Evolutionary conservation across 768 basidiomycete species (phyloP).

Genomic region (Leccinellum luteum): DNA sequence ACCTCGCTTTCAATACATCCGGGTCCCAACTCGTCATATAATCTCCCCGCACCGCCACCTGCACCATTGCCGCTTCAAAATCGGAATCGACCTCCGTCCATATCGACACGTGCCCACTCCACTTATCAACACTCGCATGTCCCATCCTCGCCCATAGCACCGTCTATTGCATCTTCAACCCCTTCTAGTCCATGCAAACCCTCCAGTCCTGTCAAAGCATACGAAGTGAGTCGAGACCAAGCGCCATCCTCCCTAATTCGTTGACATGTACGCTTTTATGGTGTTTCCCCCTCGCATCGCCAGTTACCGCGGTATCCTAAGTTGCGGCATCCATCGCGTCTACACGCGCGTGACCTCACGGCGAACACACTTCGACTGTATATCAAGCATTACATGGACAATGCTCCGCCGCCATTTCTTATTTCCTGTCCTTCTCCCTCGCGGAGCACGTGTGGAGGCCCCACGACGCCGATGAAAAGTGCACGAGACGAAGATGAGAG

Average conservation of each 20-base stretch:
- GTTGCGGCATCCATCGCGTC: slow-evolving; percentile 70
- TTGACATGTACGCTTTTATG: neutral
- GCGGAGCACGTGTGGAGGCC: slow-evolving; percentile 1
- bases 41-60: slow-evolving; percentile 13
- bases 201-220: slow-evolving; percentile 21
- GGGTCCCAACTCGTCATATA: neutral
- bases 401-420: slow-evolving; percentile 32
- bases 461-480: slow-evolving; percentile 35
- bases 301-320: slow-evolving; percentile 34
- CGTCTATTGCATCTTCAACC: slow-evolving; percentile 27
- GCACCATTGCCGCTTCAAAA: slow-evolving; percentile 8
- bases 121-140: slow-evolving; percentile 1
- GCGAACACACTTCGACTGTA: slow-evolving; percentile 72
- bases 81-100: slow-evolving; percentile 1
- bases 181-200: slow-evolving; percentile 30
- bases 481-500: slow-evolving; percentile 7
- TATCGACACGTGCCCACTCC: neutral
- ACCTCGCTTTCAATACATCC: slow-evolving; percentile 3
- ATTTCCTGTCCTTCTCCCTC: neutral
- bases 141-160: slow-evolving; percentile 21
- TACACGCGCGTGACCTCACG: slow-evolving; percentile 66
- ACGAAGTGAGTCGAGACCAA: slow-evolving; percentile 4
- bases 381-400: slow-evolving; percentile 77
- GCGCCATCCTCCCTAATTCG: neutral
- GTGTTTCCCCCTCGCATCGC: neutral